Conservation (phyloP, 208 protist species). For the Trypanosoma melophagium region DNA sequence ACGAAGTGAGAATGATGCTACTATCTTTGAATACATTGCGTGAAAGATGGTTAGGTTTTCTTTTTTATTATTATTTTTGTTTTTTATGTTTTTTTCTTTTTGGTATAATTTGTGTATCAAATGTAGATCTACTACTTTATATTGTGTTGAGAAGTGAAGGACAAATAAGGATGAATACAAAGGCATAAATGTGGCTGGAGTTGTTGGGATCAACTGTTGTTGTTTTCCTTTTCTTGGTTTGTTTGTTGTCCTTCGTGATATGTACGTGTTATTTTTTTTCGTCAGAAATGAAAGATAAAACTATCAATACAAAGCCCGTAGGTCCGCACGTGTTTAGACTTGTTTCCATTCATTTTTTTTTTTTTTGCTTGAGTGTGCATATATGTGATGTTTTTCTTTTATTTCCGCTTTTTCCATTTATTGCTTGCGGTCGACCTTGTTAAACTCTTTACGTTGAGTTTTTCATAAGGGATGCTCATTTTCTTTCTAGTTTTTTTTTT, state of each 20-base stretch:
- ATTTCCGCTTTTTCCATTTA: too few relatives aligned
- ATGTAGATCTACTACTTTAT: not conserved
- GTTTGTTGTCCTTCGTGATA: not conserved
- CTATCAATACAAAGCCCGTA: too few relatives aligned
- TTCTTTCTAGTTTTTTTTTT: too few relatives aligned
- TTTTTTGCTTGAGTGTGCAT: too few relatives aligned
- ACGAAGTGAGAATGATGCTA: conserved; percentile 37
- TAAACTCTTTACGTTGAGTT: too few relatives aligned
- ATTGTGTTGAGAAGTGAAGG: not conserved
- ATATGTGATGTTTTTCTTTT: too few relatives aligned
- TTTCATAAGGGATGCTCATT: too few relatives aligned
- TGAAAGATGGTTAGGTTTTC: too few relatives aligned
- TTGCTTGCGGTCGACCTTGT: too few relatives aligned
- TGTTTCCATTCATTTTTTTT: too few relatives aligned
- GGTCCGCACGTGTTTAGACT: too few relatives aligned
- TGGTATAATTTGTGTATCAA: not conserved
- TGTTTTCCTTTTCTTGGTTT: conserved; percentile 6
- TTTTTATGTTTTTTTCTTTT: not conserved
- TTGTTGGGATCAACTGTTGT: conserved; percentile 5
- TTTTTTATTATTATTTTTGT: not conserved
- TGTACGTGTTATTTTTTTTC: not conserved
- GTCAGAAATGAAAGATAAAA: not conserved
- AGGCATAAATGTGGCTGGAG: not conserved
- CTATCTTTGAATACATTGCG: conserved; percentile 62
- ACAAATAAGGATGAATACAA: not conserved